These are phyloP conservation scores for Coprinopsis strossmayeri DNA, from an alignment of 768 basidiomycete genomes.

Conservation along the genomic window DNA sequence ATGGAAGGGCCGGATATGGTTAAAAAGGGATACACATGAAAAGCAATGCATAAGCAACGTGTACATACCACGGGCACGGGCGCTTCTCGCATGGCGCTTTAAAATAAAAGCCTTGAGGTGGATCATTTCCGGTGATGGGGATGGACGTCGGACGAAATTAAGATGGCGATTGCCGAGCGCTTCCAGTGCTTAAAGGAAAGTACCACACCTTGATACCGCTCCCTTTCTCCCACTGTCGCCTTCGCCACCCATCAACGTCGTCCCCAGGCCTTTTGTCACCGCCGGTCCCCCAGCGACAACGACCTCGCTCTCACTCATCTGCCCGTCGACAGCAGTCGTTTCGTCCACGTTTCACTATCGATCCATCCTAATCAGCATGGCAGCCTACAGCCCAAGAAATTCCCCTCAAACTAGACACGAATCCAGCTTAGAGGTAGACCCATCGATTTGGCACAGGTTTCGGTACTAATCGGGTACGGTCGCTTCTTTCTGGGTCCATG, in stretches of 20 bases:
- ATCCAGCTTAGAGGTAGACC: neutral
- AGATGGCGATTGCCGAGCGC: neutral
- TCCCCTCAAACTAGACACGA: neutral
- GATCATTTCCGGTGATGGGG: neutral
- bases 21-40: neutral
- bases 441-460: neutral
- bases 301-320: neutral
- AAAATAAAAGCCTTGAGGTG: neutral
- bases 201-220: neutral
- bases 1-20: neutral
- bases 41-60: neutral
- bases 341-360: neutral
- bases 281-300: neutral
- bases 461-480: constrained; percentile 2
- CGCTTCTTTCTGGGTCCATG: too few relatives aligned
- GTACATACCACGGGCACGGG: neutral
- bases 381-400: neutral
- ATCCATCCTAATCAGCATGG: constrained; percentile 1
- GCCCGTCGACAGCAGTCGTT: neutral
- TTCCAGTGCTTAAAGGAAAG: neutral
- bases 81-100: neutral
- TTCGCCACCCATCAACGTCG: neutral
- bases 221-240: neutral
- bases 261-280: neutral
- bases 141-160: neutral